phyloP scores from a whole-genome alignment of 2,329 filamentous ascomycete species.

The Gaeumannomyces sp. region DNA sequence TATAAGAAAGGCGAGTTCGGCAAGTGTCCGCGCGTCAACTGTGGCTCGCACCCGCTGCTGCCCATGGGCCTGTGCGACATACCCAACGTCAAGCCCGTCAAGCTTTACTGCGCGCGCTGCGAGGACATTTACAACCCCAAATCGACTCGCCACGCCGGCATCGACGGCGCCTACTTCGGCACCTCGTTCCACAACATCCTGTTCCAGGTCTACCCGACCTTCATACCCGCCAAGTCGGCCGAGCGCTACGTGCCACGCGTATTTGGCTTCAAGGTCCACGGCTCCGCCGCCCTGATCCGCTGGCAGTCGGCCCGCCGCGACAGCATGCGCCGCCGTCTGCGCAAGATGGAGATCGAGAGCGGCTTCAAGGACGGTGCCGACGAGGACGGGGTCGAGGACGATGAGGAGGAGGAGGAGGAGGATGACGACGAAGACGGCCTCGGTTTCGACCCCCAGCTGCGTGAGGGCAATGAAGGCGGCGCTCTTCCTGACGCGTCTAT shows the following conservation, averaged over 20 bases:
- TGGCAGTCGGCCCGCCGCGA: slow-evolving; percentile 84
- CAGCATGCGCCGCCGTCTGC: slow-evolving; percentile 72
- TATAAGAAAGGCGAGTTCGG: slow-evolving; percentile 98
- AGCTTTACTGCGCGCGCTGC: slow-evolving; percentile 94
- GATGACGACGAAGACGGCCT: slow-evolving; percentile 19
- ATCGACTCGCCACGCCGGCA: slow-evolving; percentile 87
- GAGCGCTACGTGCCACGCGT: slow-evolving; percentile 82
- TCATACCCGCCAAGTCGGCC: slow-evolving; percentile 79
- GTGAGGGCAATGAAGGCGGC: neutral
- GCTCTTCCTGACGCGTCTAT: neutral
- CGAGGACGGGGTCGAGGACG: slow-evolving; percentile 55
- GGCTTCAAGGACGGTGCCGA: slow-evolving; percentile 69
- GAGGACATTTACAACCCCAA: slow-evolving; percentile 99
- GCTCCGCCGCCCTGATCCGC: slow-evolving; percentile 75
- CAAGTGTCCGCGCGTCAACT: slow-evolving; percentile 95
- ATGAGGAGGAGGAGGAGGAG: slow-evolving; percentile 39
- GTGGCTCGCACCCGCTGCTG: slow-evolving; percentile 84
- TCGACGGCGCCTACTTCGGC: slow-evolving; percentile 97
- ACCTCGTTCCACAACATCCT: slow-evolving; percentile 98
- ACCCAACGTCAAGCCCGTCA: slow-evolving; percentile 81
- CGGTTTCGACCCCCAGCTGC: slow-evolving; percentile 6
- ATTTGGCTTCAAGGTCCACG: slow-evolving; percentile 95
- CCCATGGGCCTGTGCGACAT: slow-evolving; percentile 93
- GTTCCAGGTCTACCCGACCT: slow-evolving; percentile 92
- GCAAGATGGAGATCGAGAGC: slow-evolving; percentile 65